Conservation (phyloP, 441 rosid species). For the Brassica balearica region DNA sequence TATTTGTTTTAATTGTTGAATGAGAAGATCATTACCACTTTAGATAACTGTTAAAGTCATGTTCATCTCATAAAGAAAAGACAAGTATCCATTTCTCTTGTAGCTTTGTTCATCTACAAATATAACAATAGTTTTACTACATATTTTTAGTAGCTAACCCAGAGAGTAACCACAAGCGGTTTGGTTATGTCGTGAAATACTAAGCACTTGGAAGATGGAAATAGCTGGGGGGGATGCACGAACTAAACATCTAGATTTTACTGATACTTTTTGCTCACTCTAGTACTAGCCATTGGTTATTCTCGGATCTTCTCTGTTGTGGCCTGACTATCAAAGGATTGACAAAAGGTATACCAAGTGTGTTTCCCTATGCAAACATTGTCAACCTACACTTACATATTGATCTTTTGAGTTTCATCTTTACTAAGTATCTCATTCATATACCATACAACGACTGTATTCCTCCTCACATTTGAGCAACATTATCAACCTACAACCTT, state of each 20-base stretch:
- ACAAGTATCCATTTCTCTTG: background rate
- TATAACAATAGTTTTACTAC: too few species aligned
- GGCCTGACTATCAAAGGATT: conserved; percentile 73
- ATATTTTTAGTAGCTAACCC: conserved; percentile 48
- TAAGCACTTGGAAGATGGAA: conserved; percentile 59
- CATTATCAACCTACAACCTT: background rate
- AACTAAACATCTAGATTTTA: too few species aligned
- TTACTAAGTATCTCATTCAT: background rate
- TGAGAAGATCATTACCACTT: background rate
- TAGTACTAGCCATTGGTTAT: conserved; percentile 68
- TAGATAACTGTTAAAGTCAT: background rate
- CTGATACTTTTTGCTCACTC: too few species aligned
- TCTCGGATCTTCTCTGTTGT: conserved; percentile 76
- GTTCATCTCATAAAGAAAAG: conserved; percentile 2
- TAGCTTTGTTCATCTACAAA: background rate
- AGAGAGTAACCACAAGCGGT: conserved; percentile 58
- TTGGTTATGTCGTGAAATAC: conserved; percentile 43
- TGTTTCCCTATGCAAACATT: conserved; percentile 71
- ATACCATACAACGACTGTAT: background rate
- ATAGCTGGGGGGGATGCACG: background rate
- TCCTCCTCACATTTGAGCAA: background rate
- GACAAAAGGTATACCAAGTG: conserved; percentile 62
- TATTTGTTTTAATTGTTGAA: conserved; percentile 29
- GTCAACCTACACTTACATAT: conserved; percentile 12
- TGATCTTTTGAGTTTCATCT: background rate